A percentile compares a stretch with the other conserved stretches of the same genome.
phyloP scores from a whole-genome alignment of 2,329 filamentous ascomycete genomes.

The Phialemoniopsis sp. region DNA sequence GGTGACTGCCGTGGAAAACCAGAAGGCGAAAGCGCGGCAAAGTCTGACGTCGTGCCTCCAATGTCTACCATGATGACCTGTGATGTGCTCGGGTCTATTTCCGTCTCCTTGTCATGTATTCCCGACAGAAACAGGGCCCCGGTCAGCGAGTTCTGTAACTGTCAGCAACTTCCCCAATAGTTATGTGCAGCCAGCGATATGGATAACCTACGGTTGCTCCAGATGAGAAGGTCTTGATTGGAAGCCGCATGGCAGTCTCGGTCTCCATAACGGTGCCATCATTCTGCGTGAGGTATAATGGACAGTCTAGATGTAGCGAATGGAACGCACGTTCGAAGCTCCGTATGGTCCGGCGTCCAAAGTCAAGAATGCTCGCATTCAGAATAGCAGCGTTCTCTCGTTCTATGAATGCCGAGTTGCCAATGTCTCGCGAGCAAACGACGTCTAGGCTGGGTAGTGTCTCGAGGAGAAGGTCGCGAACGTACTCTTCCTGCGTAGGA shows the following conservation, averaged over 20 bases:
- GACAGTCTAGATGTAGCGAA: constrained; percentile 33
- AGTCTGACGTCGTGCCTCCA: constrained; percentile 58
- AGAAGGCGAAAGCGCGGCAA: constrained; percentile 51
- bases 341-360: too few relatives aligned
- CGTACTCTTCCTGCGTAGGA: constrained; percentile 29
- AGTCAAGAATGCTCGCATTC: too few relatives aligned
- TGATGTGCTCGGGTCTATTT: constrained; percentile 10
- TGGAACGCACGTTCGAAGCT: constrained; percentile 15
- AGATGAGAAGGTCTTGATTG: constrained; percentile 48
- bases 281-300: constrained; percentile 47
- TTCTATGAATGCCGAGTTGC: constrained; percentile 36
- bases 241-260: constrained; percentile 38
- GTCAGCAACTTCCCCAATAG: too few relatives aligned
- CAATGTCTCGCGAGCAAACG: constrained; percentile 38
- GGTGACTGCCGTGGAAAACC: constrained; percentile 58
- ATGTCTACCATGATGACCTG: constrained; percentile 51
- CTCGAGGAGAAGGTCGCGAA: constrained; percentile 15
- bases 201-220: constrained; percentile 33
- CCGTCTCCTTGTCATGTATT: constrained; percentile 20
- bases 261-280: constrained; percentile 48
- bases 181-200: too few relatives aligned
- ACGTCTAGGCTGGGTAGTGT: constrained; percentile 24
- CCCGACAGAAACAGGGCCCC: constrained; percentile 51
- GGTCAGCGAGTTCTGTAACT: constrained; percentile 38
- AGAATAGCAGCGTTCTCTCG: too few relatives aligned